Base-by-base conservation (phyloP, 306 rosid species). In the Albizia julibrissin region DNA sequence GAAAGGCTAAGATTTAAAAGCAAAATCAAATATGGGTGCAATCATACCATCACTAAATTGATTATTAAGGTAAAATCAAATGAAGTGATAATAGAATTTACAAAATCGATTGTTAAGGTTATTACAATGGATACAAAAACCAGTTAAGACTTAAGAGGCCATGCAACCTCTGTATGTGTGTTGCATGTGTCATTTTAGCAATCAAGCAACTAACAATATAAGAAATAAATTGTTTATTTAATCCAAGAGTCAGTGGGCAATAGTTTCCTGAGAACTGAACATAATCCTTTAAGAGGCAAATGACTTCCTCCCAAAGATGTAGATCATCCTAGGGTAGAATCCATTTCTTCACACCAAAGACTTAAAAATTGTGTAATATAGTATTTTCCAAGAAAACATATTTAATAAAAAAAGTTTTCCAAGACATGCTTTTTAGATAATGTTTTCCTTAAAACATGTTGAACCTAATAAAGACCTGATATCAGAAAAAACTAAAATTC, bases 221-320 rank as follows among this genome's bases (percentile, higher is more conserved):
- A 54, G 27, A 71, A 15, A 43, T 22, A 39, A 21, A 69, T 69
- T 40, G 18, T 69, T 69, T 9, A 13, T 69, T 69, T 21, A 69
- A 43, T 43, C 14, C 37, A 44, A 43, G 75, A 71, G 58, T 12
- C 75, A 13, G 27, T 71, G 58, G 14, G 10, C 22, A n/a, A 56
- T 43, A 24, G 34, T 6, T 43, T 71, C 75, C n/a, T 46, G 75
- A 62, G 71, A 43, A 39, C 26, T 44, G 19, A 69, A 82, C 77
- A n/a, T 42, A 75, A 54, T 69, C 74, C 69, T 54, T 73, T 34
- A 37, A 69, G 66, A 71, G 80, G 76, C 43, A 67, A 82, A 69
- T 49, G 58, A n/a, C 71, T 58, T 27, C 77, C 73, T 75, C 52
- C 37, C 52, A 67, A 75, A 22, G 77, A 31, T 24, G 62, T 34